Evolutionary conservation across 2,329 filamentous ascomycete species (phyloP).

Genomic region (Talaromyces sp.): DNA sequence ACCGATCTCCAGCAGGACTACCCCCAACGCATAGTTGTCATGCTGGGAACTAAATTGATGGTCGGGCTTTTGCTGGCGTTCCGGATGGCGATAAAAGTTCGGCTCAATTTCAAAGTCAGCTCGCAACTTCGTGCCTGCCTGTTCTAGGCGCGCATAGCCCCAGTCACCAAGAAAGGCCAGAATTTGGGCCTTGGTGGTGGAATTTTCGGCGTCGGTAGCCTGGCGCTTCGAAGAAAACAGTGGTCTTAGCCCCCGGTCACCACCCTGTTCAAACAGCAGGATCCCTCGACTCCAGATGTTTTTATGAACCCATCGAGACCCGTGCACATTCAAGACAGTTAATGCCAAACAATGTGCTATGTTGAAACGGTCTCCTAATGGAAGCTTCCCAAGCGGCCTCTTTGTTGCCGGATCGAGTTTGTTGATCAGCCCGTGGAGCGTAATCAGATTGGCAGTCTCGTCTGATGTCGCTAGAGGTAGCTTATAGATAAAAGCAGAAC

Average conservation of each 20-base stretch:
- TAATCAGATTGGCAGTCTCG: conserved; percentile 7
- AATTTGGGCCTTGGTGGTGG: conserved; percentile 3
- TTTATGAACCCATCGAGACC: conserved; percentile 24
- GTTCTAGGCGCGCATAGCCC: conserved; percentile 21
- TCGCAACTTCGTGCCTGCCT: conserved; percentile 20
- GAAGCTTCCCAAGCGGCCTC: conserved; percentile 8
- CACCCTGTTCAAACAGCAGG: conserved; percentile 18
- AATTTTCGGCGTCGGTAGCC: neutral
- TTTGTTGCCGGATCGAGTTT: conserved; percentile 1
- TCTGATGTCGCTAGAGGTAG: conserved; percentile 12
- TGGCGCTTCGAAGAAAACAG: conserved; percentile 7
- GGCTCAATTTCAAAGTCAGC: conserved; percentile 21
- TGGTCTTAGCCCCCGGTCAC: conserved; percentile 3
- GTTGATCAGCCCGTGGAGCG: conserved; percentile 13
- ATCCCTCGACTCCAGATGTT: conserved; percentile 27
- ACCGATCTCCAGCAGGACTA: conserved; percentile 35
- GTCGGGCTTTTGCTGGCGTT: conserved; percentile 24
- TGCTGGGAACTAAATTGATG: conserved; percentile 24
- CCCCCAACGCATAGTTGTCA: conserved; percentile 36
- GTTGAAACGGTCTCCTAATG: conserved; percentile 20
- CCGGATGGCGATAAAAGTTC: conserved; percentile 28
- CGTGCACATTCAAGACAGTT: conserved; percentile 22
- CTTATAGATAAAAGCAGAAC: conserved; percentile 21
- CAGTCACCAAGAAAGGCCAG: conserved; percentile 22
- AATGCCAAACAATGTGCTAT: conserved; percentile 22